phyloP scores from a whole-genome alignment of 1,139 yeast genomes.

The Candida pseudoviswanathii region DNA sequence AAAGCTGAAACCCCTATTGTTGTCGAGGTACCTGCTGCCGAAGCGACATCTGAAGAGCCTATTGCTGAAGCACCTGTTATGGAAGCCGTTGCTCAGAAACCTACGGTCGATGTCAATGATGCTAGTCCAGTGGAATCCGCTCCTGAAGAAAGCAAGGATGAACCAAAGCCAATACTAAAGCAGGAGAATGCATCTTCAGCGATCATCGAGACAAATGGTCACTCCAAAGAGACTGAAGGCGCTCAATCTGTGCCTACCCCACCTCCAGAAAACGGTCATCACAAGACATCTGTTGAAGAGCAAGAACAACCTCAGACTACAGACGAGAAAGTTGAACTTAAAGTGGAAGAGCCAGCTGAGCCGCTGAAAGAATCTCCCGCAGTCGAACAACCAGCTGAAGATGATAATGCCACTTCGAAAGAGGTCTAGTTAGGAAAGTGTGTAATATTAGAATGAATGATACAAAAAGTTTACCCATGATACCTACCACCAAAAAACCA shows the following conservation, averaged over 20 bases:
- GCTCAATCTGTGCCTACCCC: background rate
- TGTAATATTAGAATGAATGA: background rate
- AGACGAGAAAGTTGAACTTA: background rate
- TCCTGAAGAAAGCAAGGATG: background rate
- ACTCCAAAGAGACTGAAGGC: background rate
- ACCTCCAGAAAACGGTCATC: background rate
- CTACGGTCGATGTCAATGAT: background rate
- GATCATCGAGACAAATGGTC: background rate
- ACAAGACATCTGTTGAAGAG: background rate
- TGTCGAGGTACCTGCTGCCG: no score
- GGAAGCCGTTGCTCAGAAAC: background rate
- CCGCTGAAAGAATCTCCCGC: background rate
- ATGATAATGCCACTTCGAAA: background rate
- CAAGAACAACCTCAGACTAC: background rate
- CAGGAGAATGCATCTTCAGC: background rate
- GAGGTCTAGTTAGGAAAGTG: background rate
- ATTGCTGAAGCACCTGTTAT: background rate
- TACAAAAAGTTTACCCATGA: background rate
- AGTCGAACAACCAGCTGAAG: background rate
- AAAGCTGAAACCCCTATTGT: no score
- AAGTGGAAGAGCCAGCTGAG: background rate
- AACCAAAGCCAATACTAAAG: background rate
- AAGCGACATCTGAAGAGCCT: background rate
- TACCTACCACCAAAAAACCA: background rate
- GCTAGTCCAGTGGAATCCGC: no score